Evolutionary conservation across 345 rosid species (phyloP), one percentile per base, ranked within the genome.

Genomic region (Heritiera fomes): DNA sequence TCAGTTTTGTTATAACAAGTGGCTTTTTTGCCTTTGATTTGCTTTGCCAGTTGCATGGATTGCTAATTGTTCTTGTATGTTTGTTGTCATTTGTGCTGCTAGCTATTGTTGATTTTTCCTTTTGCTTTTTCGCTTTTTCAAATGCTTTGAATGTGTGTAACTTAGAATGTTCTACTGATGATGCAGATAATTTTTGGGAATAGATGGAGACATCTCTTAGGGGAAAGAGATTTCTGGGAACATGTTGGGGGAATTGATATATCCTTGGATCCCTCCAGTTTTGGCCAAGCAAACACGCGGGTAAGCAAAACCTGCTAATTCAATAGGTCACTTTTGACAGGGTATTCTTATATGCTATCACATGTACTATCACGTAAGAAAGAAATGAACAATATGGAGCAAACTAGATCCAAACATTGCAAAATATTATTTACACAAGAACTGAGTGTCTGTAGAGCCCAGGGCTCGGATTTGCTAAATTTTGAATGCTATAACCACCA

Each of bases 171-270:
- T 71, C 52, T 75, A 32, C 15, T 74, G 65, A 75, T 80, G 75
- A 46, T 84, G 83, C 90, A 95, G 98, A 91, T 95, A 77, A 93
- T 93, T 53, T 95, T 95, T 83, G 98, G 98, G 82, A 89, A 93
- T 86, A 86, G 97, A 83, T 95, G 98, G 98, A 90, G 98, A 82
- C 98, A 92, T 92, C 90, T 93, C 73, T 84, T 93, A 82, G 98
- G 98, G 50, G 97, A 95, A 81, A 86, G 82, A 82, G 97, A 93
- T 83, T 95, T 95, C 78, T 95, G 99, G 99, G 98, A 95, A 81
- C 91, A 88, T 70, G 90, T 91, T 60, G 99, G 97, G 84, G 98
- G 97, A 58, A 89, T 95, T 78, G 98, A 95, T 84, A 88, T 95
- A 83, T 92, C 93, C 77, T 80, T 95, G 87, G 93, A 90, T 75